Base-by-base conservation (phyloP, 1,284 basidiomycete genomes). In the Ustilago xerochloae region DNA sequence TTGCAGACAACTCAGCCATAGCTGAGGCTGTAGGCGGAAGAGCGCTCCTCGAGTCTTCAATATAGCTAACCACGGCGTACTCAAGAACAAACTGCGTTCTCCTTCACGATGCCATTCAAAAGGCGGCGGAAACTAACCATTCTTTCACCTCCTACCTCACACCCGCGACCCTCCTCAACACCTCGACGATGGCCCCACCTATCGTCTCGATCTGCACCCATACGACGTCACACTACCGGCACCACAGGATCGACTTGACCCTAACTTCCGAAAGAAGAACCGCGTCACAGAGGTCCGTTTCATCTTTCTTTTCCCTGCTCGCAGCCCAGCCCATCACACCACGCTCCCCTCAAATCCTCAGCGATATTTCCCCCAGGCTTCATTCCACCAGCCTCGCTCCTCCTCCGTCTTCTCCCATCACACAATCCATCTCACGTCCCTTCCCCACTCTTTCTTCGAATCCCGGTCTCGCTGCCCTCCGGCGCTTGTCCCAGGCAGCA, bases 261-360 rank as follows among this genome's bases (percentile, higher is more conserved):
- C 77, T 26, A 63, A 77, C 56, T 79, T 79, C 61, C 62, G 78
- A 59, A 83, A 83, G 73, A 83, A 83, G 74, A 81, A 79, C 63
- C 72, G 78, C 51, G 81, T 77, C 54, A 82, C 81, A 54, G 79
- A 83, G 75, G 76, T 80, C 70, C 67, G 75, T 80, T 64, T 66
- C 60, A 59, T 38, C 24, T 41, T 6, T 35, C 39, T 38, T 20
- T 7, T 35, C 41, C 55, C 32, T 43, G 13, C 43, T 43, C 45
- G 47, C 48, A 18, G 18, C 36, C 26, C 48, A 20, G 20, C 50
- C 29, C 13, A 15, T 52, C 30, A 20, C 50, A 46, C 41, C 43
- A 45, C n/a, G 41, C 41, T 28, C 38, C 24, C 12, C 35, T 26
- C 9, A 15, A 13, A 1, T 38, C 24, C 20, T 22, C 28, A 33